These are phyloP conservation scores for Mycena pura DNA, from an alignment of 768 basidiomycete species.

Conservation along the genomic window DNA sequence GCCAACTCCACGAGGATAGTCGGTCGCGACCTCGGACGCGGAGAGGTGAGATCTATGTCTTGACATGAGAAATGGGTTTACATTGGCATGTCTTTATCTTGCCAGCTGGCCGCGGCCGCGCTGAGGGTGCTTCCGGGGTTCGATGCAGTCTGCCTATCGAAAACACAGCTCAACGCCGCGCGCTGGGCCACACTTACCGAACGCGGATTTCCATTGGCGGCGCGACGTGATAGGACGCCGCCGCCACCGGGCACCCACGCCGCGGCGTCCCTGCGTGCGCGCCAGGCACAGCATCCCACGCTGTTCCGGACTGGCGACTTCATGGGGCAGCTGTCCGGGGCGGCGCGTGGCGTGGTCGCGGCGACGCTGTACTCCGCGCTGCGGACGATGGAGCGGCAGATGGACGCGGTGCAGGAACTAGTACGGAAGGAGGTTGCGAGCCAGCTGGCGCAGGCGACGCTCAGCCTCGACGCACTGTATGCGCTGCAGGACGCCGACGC, in stretches of 20 bases:
- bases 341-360: slow-evolving; percentile 40
- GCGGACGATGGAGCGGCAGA: slow-evolving; percentile 40
- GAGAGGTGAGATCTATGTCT: no score
- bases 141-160: slow-evolving; percentile 50
- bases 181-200: no score
- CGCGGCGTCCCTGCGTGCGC: slow-evolving; percentile 42
- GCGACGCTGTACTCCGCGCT: slow-evolving; percentile 43
- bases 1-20: slow-evolving; percentile 48
- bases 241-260: no score
- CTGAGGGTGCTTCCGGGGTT: slow-evolving; percentile 48
- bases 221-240: slow-evolving; percentile 30
- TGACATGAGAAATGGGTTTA: no score
- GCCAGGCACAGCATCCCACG: slow-evolving; percentile 48
- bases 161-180: slow-evolving; percentile 46
- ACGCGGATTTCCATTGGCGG: slow-evolving; percentile 32
- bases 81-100: slow-evolving; percentile 13
- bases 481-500: not conserved
- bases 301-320: slow-evolving; percentile 42
- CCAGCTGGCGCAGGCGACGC: slow-evolving; percentile 35
- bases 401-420: slow-evolving; percentile 46
- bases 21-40: slow-evolving; percentile 49
- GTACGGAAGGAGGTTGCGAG: slow-evolving; percentile 42
- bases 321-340: slow-evolving; percentile 43
- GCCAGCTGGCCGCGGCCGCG: slow-evolving; percentile 51
- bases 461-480: slow-evolving; percentile 33